Evolutionary conservation across 768 basidiomycete genomes (phyloP), one percentile per base, ranked within the genome.

Genomic region (Pluteus cervinus): DNA sequence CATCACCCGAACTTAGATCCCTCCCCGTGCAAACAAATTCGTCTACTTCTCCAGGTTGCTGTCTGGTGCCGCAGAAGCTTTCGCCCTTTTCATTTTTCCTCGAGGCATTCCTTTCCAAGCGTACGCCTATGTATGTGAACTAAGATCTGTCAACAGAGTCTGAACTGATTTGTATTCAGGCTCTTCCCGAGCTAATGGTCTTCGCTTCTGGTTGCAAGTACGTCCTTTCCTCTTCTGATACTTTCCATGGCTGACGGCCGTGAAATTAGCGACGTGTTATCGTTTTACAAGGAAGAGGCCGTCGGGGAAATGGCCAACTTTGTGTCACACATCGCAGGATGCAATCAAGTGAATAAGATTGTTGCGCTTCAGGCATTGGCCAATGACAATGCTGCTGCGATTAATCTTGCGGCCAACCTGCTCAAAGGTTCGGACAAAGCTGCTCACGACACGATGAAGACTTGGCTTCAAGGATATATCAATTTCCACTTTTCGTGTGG

Each of bases 31-130:
- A 22, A 21, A 12, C 16, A 29, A 23, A 7, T 32, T 39, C 12
- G 31, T 33, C 9, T 24, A 25, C 5, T 40, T 40, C 39, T 22
- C 34, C 14, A 24, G 22, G 24, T 25, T 33, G 15, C 32, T 40
- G 30, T 31, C 39, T 1, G 31, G 39, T 3, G 18, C 29, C 22
- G 33, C 31, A 12, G 34, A 31, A 23, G 28, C 34, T 17, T 40
- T 24, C 18, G 25, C 39, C 9, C 22, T 29, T 24, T 31, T 33
- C 24, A 25, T 39, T 20, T 36, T 25, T 36, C 35, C 35, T 29
- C 23, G n/a, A 39, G 40, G 31, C 33, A 41, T 40, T 30, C 35
- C 39, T 29, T 54, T 40, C 6, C 12, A 23, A 12, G 33, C 39
- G 10, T 33, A 40, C 15, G n/a, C n/a, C n/a, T n/a, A n/a, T n/a